Percentiles rank a stretch among this genome's conserved stretches.
These are phyloP conservation scores for Ilyonectria mors-panacis DNA, from an alignment of 2,329 filamentous ascomycete genomes.

Conservation along the genomic window DNA sequence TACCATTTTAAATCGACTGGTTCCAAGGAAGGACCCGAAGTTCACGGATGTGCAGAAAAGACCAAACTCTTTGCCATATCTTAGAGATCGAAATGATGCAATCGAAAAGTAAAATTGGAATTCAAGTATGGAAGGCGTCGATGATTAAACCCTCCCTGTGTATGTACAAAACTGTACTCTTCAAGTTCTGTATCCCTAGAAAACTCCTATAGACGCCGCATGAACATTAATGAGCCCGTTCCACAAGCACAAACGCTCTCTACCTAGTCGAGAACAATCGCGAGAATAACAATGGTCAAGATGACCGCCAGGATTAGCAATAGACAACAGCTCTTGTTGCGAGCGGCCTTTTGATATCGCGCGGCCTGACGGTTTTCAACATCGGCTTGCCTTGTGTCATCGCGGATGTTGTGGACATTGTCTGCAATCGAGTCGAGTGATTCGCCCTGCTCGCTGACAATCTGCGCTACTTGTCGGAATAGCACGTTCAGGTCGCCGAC, in stretches of 20 bases:
- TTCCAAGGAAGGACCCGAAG: slow-evolving; percentile 36
- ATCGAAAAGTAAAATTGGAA: slow-evolving; percentile 34
- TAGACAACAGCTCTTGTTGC: slow-evolving; percentile 94
- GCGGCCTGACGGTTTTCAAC: slow-evolving; percentile 87
- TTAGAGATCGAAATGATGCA: slow-evolving; percentile 32
- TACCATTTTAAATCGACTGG: slow-evolving; percentile 44
- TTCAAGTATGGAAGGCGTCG: slow-evolving; percentile 17
- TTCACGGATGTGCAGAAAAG: slow-evolving; percentile 33
- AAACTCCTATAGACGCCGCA: slow-evolving; percentile 47
- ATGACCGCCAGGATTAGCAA: slow-evolving; percentile 91
- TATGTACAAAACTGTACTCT: slow-evolving; percentile 42
- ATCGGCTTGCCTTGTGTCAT: slow-evolving; percentile 88
- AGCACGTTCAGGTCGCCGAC: slow-evolving; percentile 96
- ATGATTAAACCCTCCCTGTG: slow-evolving; percentile 38
- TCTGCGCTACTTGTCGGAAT: slow-evolving; percentile 97
- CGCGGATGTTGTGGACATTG: slow-evolving; percentile 87
- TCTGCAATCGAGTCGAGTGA: slow-evolving; percentile 88
- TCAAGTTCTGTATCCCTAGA: slow-evolving; percentile 42
- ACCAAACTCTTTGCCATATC: slow-evolving; percentile 38
- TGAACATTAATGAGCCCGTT: slow-evolving; percentile 30
- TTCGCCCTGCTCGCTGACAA: slow-evolving; percentile 94
- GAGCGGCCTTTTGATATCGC: slow-evolving; percentile 93
- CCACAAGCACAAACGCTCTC: slow-evolving; percentile 34
- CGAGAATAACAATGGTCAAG: slow-evolving; percentile 89
- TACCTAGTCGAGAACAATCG: slow-evolving; percentile 80